A percentile compares a stretch with the other conserved stretches of the same genome.
Evolutionary conservation across 2,329 filamentous ascomycete species (phyloP).

Genomic region (Amylocarpus encephaloides): DNA sequence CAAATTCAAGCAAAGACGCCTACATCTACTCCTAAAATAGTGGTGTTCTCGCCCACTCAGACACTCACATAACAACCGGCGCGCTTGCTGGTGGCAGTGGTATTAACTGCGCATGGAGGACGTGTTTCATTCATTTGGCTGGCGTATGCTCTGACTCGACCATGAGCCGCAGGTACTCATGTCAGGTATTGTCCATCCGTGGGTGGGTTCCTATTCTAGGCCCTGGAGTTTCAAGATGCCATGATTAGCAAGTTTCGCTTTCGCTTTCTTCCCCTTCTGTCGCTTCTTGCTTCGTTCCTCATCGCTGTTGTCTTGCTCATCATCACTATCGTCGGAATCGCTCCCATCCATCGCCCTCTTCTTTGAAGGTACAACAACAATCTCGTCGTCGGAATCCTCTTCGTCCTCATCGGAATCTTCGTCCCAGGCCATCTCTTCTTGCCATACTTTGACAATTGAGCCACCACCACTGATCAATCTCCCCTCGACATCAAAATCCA

Average conservation of each 20-base stretch:
- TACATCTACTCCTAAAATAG: too few relatives aligned
- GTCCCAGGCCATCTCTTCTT: constrained; percentile 55
- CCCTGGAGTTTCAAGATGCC: constrained; percentile 30
- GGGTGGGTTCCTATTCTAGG: constrained; percentile 18
- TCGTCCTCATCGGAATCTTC: constrained; percentile 43
- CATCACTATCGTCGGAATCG: constrained; percentile 22
- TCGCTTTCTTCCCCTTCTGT: constrained; percentile 28
- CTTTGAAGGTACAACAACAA: constrained; percentile 18
- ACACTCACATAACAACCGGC: too few relatives aligned
- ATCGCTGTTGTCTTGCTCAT: constrained; percentile 17
- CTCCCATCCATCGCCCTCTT: constrained; percentile 26
- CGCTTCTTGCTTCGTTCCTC: constrained; percentile 23
- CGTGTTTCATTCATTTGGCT: too few relatives aligned
- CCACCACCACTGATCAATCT: constrained; percentile 89
- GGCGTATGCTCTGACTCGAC: too few relatives aligned
- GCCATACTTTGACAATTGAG: constrained; percentile 82
- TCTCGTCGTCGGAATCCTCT: constrained; percentile 40
- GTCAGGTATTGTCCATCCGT: too few relatives aligned
- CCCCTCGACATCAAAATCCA: constrained; percentile 79
- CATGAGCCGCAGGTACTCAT: too few relatives aligned
- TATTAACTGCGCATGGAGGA: too few relatives aligned
- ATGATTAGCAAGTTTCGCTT: constrained; percentile 28
- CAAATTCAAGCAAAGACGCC: too few relatives aligned
- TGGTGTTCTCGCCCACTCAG: too few relatives aligned
- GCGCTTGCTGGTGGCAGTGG: too few relatives aligned